Base-by-base conservation (phyloP, 2,329 filamentous ascomycete species). In the Ceratocystis ficicola region DNA sequence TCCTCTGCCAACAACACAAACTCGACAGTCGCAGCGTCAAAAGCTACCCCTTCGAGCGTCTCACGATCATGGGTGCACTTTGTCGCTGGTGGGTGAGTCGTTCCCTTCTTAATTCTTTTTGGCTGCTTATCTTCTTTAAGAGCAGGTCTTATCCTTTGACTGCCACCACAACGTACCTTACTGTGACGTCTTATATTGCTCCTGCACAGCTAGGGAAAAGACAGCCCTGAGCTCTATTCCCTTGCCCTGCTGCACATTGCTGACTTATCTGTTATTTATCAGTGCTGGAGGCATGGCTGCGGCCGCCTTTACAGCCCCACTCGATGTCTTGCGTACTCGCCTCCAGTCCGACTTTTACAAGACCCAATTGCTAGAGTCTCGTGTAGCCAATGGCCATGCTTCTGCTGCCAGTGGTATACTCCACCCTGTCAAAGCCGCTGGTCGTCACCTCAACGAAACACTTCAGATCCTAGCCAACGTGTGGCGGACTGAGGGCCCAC, bases 341-440 rank as follows among this genome's bases (percentile, higher is more conserved):
- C 80, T 97, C 2, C 93, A 97, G 75, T 95, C 90, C 72, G 92
- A 95, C 73, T 95, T 95, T 74, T 78, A 96, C 80, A 90, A 96
- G 74, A 81, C 86, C 7, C 89, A 96, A 75, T 81, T 96, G 59
- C 81, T 82, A 36, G 83, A 86, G 17, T 81, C 84, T 7, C 83
- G 88, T 62, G 78, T 83, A n/a, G 82, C 85, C 72, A 72, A 82
- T 76, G 69, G 83, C 72, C 72, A 81, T 76, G 28, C 28, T 5
- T 63, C 63, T 3, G 25, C 63, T 3, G 25, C n/a, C n/a, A 20
- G 59, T 22, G 60, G 57, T 30, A 17, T 67, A 32, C 80, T 90
- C 70, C 84, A 85, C 60, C 83, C 89, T 3, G 73, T 85, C 15
- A 84, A 86, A 63, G 84, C 84, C 61, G 85, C 85, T 1, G 73